A percentile compares a stretch with the other conserved stretches of the same genome.
These are phyloP conservation scores for Vitis riparia DNA, from an alignment of 164 flowering plant genomes.

Conservation along the genomic window DNA sequence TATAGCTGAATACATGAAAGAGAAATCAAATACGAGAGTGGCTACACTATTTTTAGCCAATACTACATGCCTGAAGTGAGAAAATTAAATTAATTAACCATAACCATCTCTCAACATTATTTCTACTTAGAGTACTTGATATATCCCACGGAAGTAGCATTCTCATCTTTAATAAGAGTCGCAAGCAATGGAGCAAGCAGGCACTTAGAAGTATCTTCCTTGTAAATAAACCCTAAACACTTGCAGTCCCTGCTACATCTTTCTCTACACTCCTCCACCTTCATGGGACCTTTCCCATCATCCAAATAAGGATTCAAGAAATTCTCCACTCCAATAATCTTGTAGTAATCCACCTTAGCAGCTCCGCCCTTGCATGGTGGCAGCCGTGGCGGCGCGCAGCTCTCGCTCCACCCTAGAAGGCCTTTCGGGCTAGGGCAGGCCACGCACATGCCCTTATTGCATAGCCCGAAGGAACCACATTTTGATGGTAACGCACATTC, in stretches of 20 bases:
- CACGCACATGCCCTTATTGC: constrained; percentile 28
- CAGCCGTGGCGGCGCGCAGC: constrained; percentile 21
- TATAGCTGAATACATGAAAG: too few species aligned
- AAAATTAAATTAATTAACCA: too few species aligned
- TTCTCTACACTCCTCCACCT: constrained; percentile 26
- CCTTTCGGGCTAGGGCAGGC: constrained; percentile 31
- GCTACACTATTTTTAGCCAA: too few species aligned
- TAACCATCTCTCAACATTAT: too few species aligned
- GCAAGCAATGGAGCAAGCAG: constrained; percentile 31
- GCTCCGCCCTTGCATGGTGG: constrained; percentile 20
- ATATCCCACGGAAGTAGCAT: constrained; percentile 35
- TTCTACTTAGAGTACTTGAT: constrained; percentile 9
- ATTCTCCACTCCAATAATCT: constrained; percentile 44
- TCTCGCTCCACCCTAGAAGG: constrained; percentile 28
- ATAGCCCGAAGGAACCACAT: constrained; percentile 38
- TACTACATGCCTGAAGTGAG: too few species aligned
- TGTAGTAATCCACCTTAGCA: constrained; percentile 26
- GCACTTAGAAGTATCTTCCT: constrained; percentile 33
- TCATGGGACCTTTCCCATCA: constrained; percentile 24
- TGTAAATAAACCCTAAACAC: constrained; percentile 49
- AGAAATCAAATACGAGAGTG: too few species aligned
- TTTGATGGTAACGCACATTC: constrained; percentile 28
- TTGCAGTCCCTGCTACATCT: constrained; percentile 45
- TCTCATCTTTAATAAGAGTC: constrained; percentile 28
- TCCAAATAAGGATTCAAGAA: constrained; percentile 19